Percentiles rank a stretch among this genome's conserved stretches.
Conservation (phyloP, 805 yeast genomes). For the Kazachstania taianensis region DNA sequence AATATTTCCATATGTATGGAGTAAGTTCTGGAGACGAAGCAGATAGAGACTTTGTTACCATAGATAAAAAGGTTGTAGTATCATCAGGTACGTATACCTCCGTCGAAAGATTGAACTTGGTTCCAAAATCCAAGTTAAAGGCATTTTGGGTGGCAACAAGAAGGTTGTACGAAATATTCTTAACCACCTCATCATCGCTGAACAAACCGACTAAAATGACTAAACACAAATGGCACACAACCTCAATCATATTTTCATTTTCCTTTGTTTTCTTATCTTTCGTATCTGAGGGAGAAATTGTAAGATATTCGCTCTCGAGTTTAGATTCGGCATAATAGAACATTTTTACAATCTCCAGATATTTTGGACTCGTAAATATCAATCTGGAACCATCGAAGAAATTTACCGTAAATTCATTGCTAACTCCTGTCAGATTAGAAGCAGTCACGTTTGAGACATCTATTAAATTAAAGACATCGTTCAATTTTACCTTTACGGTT, state of each 20-base stretch:
- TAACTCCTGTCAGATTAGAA: conserved; percentile 34
- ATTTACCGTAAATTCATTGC: conserved; percentile 40
- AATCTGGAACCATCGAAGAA: conserved; percentile 27
- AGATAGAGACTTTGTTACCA: conserved; percentile 46
- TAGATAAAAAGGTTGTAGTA: conserved; percentile 47
- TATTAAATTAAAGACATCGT: conserved; percentile 34
- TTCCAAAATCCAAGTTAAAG: conserved; percentile 49
- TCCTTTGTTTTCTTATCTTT: conserved; percentile 1
- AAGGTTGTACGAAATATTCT: conserved; percentile 51
- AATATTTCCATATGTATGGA: conserved; percentile 35
- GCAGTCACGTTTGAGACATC: conserved; percentile 33
- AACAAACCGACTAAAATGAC: conserved; percentile 58
- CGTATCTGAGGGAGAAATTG: not conserved
- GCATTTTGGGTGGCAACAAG: conserved; percentile 47
- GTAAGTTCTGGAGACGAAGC: conserved; percentile 46
- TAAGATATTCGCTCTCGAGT: conserved; percentile 28
- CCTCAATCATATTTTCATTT: conserved; percentile 13
- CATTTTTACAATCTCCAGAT: conserved; percentile 54
- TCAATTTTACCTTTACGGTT: conserved; percentile 28
- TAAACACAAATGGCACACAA: conserved; percentile 52
- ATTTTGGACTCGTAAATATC: conserved; percentile 36
- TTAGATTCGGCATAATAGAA: conserved; percentile 53
- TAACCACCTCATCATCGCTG: conserved; percentile 44
- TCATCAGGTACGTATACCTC: conserved; percentile 59
- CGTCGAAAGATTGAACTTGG: conserved; percentile 40